phyloP scores from a whole-genome alignment of 2,329 filamentous ascomycete genomes.

The Alternaria conjuncta region DNA sequence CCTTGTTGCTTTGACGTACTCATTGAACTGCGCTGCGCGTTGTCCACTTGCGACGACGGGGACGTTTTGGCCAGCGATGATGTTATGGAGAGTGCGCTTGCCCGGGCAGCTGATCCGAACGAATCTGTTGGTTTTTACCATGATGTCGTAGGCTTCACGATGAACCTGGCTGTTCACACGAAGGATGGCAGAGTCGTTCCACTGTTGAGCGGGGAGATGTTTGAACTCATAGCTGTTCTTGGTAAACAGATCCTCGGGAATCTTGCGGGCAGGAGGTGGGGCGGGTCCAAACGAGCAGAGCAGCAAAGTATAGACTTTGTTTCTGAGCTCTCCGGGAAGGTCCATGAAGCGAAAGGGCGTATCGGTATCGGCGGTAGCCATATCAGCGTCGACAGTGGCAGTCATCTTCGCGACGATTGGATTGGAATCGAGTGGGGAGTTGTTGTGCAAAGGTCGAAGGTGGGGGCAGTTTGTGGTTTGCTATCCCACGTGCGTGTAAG shows the following conservation, averaged over 20 bases:
- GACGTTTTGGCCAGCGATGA: background rate
- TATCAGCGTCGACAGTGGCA: background rate
- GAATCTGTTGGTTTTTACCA: background rate
- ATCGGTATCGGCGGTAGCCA: background rate
- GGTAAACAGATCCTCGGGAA: accelerated
- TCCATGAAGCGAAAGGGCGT: conserved; percentile 13
- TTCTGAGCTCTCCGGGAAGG: conserved; percentile 17
- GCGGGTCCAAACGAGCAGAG: background rate
- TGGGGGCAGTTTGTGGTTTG: background rate
- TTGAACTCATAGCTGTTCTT: accelerated
- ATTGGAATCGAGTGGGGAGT: background rate
- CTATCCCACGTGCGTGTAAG: background rate
- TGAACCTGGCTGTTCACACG: background rate
- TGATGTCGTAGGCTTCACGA: background rate
- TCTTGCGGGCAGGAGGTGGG: accelerated
- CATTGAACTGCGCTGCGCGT: background rate
- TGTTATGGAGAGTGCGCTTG: accelerated
- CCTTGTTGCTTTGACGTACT: background rate
- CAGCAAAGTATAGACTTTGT: conserved; percentile 20
- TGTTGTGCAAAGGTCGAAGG: background rate
- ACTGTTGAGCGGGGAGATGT: background rate
- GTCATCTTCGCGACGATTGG: background rate
- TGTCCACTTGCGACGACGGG: accelerated
- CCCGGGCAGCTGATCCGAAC: background rate
- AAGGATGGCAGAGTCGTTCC: background rate